Conservation (phyloP, 306 rosid species). For the Mucuna pruriens region DNA sequence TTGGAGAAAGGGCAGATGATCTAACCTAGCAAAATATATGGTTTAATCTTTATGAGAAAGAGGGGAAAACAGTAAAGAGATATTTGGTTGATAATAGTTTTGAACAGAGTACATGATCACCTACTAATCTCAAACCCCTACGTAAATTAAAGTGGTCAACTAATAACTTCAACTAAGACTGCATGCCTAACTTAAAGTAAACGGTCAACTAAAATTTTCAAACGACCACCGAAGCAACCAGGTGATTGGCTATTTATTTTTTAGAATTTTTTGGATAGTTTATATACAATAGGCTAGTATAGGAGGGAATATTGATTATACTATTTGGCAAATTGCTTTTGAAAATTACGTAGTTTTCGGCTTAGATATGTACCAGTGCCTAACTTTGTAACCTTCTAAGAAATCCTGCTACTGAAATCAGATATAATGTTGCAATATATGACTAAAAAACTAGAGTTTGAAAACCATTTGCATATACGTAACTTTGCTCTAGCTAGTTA, state of each 20-base stretch:
- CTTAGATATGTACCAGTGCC: neutral
- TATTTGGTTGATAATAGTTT: neutral
- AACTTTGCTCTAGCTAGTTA: neutral
- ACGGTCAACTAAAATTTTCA: constrained; percentile 1
- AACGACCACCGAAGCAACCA: neutral
- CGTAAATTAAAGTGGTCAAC: constrained; percentile 21
- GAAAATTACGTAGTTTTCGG: neutral
- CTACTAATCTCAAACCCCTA: neutral
- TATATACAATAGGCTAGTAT: neutral
- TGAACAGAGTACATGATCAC: neutral
- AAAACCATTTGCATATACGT: neutral
- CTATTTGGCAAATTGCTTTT: constrained; percentile 24
- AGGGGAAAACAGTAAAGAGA: neutral
- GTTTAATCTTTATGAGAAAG: neutral
- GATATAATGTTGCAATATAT: constrained; percentile 11
- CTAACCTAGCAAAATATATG: neutral
- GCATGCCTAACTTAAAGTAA: neutral
- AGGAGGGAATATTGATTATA: neutral
- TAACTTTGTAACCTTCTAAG: neutral
- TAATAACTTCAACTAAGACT: neutral
- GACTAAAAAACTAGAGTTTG: constrained; percentile 2
- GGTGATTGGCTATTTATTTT: neutral
- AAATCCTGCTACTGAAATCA: neutral
- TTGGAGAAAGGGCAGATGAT: neutral
- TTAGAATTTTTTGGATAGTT: neutral